Percentiles rank a stretch among this genome's conserved stretches.
Conservation (phyloP, 2,329 filamentous ascomycete genomes). For the Atkinsonella texensis region DNA sequence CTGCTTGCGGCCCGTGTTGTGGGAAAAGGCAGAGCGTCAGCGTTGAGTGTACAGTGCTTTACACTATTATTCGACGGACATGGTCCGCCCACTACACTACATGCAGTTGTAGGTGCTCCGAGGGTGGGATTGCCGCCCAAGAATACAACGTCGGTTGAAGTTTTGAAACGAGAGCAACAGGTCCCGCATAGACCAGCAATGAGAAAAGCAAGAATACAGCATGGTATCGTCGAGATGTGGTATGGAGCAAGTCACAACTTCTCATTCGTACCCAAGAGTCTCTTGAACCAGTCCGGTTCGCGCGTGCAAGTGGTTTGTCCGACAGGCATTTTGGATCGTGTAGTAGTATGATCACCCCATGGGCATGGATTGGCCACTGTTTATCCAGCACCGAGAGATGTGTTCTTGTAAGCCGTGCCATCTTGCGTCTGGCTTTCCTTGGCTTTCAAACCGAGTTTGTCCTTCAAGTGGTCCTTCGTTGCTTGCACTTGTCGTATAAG, state of each 20-base stretch:
- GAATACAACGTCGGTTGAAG: too few relatives aligned
- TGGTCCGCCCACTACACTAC: too few relatives aligned
- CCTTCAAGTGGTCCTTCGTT: constrained; percentile 20
- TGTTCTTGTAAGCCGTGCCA: too few relatives aligned
- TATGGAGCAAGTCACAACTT: background rate
- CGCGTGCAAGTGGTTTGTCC: background rate
- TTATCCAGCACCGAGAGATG: background rate
- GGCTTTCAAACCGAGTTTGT: background rate
- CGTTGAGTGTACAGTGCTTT: too few relatives aligned
- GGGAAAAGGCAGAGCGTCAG: too few relatives aligned
- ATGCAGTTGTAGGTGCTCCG: too few relatives aligned
- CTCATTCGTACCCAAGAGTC: background rate
- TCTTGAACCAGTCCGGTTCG: background rate
- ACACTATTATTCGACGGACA: too few relatives aligned
- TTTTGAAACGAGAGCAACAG: too few relatives aligned
- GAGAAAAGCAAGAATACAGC: background rate
- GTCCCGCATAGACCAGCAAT: background rate
- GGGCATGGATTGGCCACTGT: background rate
- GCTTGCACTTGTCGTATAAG: constrained; percentile 86
- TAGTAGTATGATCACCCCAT: background rate
- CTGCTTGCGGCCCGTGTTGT: background rate
- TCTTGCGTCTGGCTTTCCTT: background rate
- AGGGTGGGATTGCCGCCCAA: too few relatives aligned
- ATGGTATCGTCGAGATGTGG: background rate
- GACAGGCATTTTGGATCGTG: background rate